Percentiles rank a stretch among this genome's conserved stretches.
These are phyloP conservation scores for Canna indica DNA, from an alignment of 176 grass and related monocot genomes.

Conservation along the genomic window DNA sequence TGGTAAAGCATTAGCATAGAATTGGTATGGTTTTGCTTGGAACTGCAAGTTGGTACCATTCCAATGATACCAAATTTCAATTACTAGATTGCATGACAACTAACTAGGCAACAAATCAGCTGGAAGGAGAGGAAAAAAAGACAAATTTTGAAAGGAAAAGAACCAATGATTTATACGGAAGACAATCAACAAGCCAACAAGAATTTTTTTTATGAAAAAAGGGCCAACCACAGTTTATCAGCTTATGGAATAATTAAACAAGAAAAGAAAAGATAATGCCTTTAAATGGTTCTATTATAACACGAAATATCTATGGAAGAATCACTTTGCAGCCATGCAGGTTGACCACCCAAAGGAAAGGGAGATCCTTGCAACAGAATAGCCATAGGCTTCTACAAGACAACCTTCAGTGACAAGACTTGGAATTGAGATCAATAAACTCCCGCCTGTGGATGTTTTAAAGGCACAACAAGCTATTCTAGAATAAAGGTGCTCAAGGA, in stretches of 20 bases:
- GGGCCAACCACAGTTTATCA: not conserved
- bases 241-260: not conserved
- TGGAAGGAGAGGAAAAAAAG: not conserved
- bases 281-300: not conserved
- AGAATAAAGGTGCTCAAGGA: too few species aligned
- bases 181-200: not conserved
- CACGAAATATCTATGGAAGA: not conserved
- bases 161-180: not conserved
- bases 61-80: not conserved
- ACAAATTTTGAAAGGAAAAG: not conserved
- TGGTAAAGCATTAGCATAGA: not conserved
- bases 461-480: too few species aligned
- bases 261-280: not conserved
- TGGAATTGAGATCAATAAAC: too few species aligned
- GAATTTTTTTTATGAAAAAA: not conserved
- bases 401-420: too few species aligned
- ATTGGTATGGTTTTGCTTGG: not conserved
- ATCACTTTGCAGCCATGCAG: not conserved
- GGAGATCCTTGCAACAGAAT: too few species aligned
- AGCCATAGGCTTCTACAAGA: too few species aligned
- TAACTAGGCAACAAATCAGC: not conserved
- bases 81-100: not conserved
- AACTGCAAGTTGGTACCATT: too few species aligned
- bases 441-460: too few species aligned
- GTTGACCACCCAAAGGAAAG: not conserved